Base-by-base conservation (phyloP, 2,329 filamentous ascomycete genomes). In the Xylariaceae sp. region DNA sequence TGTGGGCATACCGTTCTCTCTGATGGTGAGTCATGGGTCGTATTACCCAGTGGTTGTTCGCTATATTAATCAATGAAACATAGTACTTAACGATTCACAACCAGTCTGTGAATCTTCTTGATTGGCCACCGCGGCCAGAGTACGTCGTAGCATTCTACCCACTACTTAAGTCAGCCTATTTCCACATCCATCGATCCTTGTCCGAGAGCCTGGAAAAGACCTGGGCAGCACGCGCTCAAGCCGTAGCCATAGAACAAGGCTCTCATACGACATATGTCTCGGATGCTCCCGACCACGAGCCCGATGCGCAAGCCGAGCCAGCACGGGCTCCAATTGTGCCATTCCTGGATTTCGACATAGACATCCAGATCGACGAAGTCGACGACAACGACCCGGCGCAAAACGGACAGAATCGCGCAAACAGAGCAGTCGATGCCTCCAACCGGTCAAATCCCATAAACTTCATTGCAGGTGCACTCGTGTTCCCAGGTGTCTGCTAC, bases 401-500 rank as follows among this genome's bases (percentile, higher is more conserved):
- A 12, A 47, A 51, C n/a, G 53, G 41, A 28, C 47, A 48, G 6
- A 47, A 36, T n/a, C 60, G 47, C 14, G 54, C 54, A 6, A 56
- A 59, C n/a, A 54, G 61, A 13, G 53, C 22, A 10, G 42, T 47
- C 4, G 59, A 60, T 19, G 38, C 41, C 11, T 43, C 41, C 9
- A 48, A 49, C 13, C 48, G 42, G 16, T 61, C 59, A 10, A 38
- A 38, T 9, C 56, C 61, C 1, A 47, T 78, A 31, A 78, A 80
- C 63, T 73, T 75, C 38, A 68, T 82, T 7, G 75, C 79, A 31
- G 75, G 76, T 13, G 75, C 79, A 1, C 72, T 99, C 2, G 76
- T 95, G 12, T 90, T 96, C 64, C 94, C 94, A 0, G 84, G 83
- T 11, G 83, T 97, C 42, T 91, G 90, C 0, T 88, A 86, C 31